Conservation (phyloP, 257 asterid genomes). For the Solanum tacnaense region DNA sequence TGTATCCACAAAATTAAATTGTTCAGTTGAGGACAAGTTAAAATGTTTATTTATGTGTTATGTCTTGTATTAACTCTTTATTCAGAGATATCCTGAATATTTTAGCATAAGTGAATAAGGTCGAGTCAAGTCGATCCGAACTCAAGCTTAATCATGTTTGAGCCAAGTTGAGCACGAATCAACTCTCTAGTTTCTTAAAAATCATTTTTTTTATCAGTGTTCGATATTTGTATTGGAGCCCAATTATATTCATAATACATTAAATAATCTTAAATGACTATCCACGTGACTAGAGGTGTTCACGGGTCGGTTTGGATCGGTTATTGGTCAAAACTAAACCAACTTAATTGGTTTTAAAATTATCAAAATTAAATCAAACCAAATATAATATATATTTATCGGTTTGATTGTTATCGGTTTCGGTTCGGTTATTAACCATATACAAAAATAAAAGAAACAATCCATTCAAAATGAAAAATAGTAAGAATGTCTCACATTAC, state of each 20-base stretch:
- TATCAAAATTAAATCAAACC: too few relatives aligned
- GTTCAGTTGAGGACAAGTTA: neutral
- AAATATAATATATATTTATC: too few relatives aligned
- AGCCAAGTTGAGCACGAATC: neutral
- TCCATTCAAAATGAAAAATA: too few relatives aligned
- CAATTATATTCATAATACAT: neutral
- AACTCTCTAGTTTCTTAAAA: neutral
- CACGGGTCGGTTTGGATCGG: too few relatives aligned
- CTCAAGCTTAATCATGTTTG: neutral
- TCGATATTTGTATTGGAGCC: neutral
- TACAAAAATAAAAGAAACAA: too few relatives aligned
- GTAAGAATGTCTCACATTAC: too few relatives aligned
- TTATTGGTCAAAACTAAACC: too few relatives aligned
- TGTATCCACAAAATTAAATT: neutral
- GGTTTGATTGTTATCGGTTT: too few relatives aligned
- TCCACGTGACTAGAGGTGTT: neutral
- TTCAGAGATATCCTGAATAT: neutral
- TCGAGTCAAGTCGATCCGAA: neutral
- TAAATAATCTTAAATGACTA: neutral
- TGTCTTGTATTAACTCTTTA: neutral
- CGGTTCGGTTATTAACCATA: too few relatives aligned
- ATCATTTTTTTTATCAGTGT: too few relatives aligned
- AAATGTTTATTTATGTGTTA: neutral
- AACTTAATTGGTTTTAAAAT: too few relatives aligned
- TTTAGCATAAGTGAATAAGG: neutral